These are phyloP conservation scores for Vigna mungo DNA, from an alignment of 306 rosid genomes.

Conservation along the genomic window DNA sequence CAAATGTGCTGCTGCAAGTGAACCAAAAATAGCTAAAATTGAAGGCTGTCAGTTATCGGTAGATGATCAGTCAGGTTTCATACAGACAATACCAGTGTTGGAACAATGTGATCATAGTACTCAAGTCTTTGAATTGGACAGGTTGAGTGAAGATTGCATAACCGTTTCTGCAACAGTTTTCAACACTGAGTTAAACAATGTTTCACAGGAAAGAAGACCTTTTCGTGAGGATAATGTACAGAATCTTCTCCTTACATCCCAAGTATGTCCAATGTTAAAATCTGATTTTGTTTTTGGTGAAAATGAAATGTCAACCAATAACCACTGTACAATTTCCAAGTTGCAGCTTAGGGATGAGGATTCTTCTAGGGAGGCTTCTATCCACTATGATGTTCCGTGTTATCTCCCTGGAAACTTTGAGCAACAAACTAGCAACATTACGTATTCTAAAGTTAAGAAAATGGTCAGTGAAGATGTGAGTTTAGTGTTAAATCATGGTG, in stretches of 20 bases:
- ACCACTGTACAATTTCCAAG: slow-evolving; percentile 10
- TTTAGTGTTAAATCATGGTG: slow-evolving; percentile 25
- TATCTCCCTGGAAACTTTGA: slow-evolving; percentile 40
- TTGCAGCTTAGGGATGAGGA: slow-evolving; percentile 36
- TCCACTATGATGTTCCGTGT: slow-evolving; percentile 31
- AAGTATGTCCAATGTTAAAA: slow-evolving; percentile 34
- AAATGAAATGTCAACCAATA: slow-evolving; percentile 39
- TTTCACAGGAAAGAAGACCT: slow-evolving; percentile 39
- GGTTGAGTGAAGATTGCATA: slow-evolving; percentile 26
- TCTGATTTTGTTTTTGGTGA: slow-evolving; percentile 20
- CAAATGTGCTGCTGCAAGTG: slow-evolving; percentile 35
- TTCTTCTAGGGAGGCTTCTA: slow-evolving; percentile 41
- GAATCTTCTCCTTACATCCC: slow-evolving; percentile 18
- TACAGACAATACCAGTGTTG: slow-evolving; percentile 27
- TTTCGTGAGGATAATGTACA: slow-evolving; percentile 36
- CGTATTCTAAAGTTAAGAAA: slow-evolving; percentile 31
- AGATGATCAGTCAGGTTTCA: slow-evolving; percentile 38
- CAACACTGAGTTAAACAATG: slow-evolving; percentile 16
- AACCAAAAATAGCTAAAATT: slow-evolving; percentile 33
- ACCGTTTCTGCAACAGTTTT: slow-evolving; percentile 34
- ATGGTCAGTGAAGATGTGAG: slow-evolving; percentile 38
- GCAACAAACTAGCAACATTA: slow-evolving; percentile 32
- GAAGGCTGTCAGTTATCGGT: slow-evolving; percentile 42
- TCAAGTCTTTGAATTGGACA: slow-evolving; percentile 30
- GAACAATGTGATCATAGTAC: slow-evolving; percentile 27